Evolutionary conservation across 1,284 basidiomycete species (phyloP).

Genomic region (Rhizoctonia solani): DNA sequence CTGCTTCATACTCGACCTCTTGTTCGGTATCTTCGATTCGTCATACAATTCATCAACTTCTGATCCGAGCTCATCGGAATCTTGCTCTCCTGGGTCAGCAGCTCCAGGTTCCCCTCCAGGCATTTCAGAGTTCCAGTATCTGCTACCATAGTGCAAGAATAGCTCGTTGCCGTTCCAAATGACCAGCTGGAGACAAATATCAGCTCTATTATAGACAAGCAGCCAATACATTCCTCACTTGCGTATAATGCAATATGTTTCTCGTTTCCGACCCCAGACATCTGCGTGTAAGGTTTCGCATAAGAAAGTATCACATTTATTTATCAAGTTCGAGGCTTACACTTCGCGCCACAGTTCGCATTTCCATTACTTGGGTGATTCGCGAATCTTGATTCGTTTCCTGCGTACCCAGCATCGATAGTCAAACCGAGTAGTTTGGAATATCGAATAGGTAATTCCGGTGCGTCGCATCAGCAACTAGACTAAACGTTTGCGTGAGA

Average conservation of each 20-base stretch:
- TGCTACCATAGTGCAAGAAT: conserved; percentile 9
- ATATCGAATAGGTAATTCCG: conserved; percentile 16
- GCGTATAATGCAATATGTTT: conserved; percentile 9
- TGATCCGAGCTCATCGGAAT: conserved; percentile 3
- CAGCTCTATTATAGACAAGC: neutral
- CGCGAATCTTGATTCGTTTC: conserved; percentile 16
- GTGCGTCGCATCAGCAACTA: neutral
- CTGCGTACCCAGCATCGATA: neutral
- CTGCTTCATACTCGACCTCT: conserved; percentile 25
- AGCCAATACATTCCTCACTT: neutral
- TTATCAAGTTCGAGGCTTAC: neutral
- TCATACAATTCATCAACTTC: conserved; percentile 9
- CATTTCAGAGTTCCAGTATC: too few species aligned
- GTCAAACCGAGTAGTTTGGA: neutral
- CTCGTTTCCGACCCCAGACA: neutral
- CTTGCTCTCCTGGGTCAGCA: neutral
- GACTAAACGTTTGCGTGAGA: neutral
- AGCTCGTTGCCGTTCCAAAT: conserved; percentile 1
- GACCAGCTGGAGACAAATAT: neutral
- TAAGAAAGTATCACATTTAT: neutral
- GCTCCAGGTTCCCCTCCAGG: too few species aligned
- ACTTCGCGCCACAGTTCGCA: conserved; percentile 1
- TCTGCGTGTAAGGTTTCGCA: neutral
- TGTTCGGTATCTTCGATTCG: conserved; percentile 2
- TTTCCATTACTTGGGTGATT: neutral